Evolutionary conservation across 768 basidiomycete genomes (phyloP).

Genomic region (Macrolepiota dolichaula): DNA sequence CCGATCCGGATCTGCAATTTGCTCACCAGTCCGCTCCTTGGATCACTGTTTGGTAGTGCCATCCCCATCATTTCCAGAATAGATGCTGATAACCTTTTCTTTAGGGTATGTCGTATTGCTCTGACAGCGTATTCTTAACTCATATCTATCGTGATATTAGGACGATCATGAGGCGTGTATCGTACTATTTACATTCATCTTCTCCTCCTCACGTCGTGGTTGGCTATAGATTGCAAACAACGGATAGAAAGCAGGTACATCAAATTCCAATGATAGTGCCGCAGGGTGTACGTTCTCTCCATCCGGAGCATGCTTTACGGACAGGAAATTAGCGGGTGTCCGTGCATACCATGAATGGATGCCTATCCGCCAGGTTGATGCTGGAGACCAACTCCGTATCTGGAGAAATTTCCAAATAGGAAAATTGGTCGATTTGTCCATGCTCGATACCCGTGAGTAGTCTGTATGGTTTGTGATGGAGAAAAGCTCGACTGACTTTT

Average conservation of each 20-base stretch:
- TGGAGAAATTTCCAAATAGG: constrained; percentile 66
- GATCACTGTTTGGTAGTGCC: constrained; percentile 53
- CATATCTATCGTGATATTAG: constrained; percentile 19
- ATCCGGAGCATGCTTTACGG: constrained; percentile 55
- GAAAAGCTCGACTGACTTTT: not conserved
- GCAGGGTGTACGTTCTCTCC: constrained; percentile 48
- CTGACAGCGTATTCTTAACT: not conserved
- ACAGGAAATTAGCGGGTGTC: constrained; percentile 56
- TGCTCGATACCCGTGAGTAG: constrained; percentile 53
- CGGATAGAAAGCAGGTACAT: constrained; percentile 53
- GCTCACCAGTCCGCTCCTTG: constrained; percentile 51
- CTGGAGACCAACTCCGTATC: constrained; percentile 52
- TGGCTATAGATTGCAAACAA: constrained; percentile 47
- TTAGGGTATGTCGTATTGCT: not conserved
- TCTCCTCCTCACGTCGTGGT: not conserved
- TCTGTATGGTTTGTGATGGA: not conserved
- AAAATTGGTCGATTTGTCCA: too few relatives aligned
- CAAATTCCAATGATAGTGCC: constrained; percentile 51
- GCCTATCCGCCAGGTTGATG: constrained; percentile 55
- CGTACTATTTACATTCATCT: not conserved
- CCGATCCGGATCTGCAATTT: constrained; percentile 42
- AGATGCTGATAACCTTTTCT: not conserved
- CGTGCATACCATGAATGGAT: constrained; percentile 63
- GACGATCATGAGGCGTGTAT: constrained; percentile 46
- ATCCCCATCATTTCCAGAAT: not conserved